These are phyloP conservation scores for Pleurotus giganteus DNA, from an alignment of 768 basidiomycete species.

Conservation along the genomic window DNA sequence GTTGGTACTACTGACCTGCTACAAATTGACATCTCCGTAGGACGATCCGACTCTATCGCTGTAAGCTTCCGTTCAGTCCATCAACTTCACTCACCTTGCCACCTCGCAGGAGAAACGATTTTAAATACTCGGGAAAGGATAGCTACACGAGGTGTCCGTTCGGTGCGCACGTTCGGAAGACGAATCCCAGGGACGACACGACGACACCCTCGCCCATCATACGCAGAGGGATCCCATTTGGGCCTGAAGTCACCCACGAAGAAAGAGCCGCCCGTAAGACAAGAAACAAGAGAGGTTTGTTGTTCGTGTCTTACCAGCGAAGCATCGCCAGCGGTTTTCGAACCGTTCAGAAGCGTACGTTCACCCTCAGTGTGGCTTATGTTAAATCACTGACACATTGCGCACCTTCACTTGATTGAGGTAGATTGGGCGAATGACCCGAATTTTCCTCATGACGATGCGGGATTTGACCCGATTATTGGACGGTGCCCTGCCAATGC, in stretches of 20 bases:
- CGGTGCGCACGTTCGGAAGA: slow-evolving; percentile 47
- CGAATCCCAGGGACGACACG: slow-evolving; percentile 39
- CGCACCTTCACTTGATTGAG: neutral
- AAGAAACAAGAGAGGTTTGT: slow-evolving; percentile 39
- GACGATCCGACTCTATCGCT: neutral
- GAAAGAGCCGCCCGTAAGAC: slow-evolving; percentile 38
- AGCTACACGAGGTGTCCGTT: slow-evolving; percentile 41
- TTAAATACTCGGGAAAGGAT: neutral
- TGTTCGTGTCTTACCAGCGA: slow-evolving; percentile 44
- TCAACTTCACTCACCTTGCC: neutral
- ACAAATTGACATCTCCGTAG: neutral
- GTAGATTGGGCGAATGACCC: slow-evolving; percentile 37
- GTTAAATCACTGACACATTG: neutral
- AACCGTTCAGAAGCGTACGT: slow-evolving; percentile 38
- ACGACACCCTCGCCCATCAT: neutral
- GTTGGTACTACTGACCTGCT: neutral
- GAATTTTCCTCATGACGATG: slow-evolving; percentile 31
- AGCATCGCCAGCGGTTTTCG: slow-evolving; percentile 38
- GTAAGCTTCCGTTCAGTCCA: neutral
- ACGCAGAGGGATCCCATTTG: slow-evolving; percentile 36
- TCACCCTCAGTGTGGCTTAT: neutral
- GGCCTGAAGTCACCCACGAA: slow-evolving; percentile 43
- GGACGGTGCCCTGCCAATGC: slow-evolving; percentile 24
- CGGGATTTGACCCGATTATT: slow-evolving; percentile 48
- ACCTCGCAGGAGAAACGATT: neutral